phyloP scores from a whole-genome alignment of 2,329 filamentous ascomycete genomes.

The Elsinoe necatrix region DNA sequence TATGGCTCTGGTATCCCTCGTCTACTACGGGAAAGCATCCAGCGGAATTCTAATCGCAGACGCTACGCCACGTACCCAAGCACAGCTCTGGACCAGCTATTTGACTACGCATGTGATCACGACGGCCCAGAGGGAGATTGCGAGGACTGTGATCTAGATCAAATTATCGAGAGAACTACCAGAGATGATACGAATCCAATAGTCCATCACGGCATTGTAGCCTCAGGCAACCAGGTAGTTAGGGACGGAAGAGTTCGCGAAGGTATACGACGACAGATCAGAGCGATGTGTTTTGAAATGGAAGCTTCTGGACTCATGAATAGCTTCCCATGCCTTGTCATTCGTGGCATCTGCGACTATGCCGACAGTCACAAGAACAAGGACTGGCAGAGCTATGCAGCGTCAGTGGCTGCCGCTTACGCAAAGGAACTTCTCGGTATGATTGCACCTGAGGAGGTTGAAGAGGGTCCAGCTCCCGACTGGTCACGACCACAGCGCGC shows the following conservation, averaged over 20 bases:
- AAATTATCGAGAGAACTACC: not conserved
- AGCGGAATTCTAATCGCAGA: not conserved
- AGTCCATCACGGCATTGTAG: conserved; percentile 23
- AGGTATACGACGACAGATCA: conserved; percentile 12
- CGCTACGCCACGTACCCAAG: not conserved
- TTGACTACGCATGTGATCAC: not conserved
- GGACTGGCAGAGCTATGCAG: conserved; percentile 14
- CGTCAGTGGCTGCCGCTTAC: conserved; percentile 21
- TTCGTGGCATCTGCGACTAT: conserved; percentile 17
- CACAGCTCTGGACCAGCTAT: not conserved
- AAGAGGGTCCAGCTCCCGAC: not conserved
- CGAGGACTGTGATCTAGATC: not conserved
- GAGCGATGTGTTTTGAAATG: conserved; percentile 15
- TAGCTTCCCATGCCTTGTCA: conserved; percentile 14
- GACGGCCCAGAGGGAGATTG: not conserved
- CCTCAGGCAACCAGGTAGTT: conserved; percentile 22
- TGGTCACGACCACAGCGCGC: no score
- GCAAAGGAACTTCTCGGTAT: not conserved
- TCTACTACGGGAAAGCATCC: not conserved
- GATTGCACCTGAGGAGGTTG: not conserved
- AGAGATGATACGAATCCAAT: not conserved
- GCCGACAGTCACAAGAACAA: conserved; percentile 16
- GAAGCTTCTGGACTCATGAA: conserved; percentile 14
- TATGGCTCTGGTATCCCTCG: not conserved
- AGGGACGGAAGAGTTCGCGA: conserved; percentile 19